Conservation (phyloP, 345 rosid genomes). For the Citrus hindsii region DNA sequence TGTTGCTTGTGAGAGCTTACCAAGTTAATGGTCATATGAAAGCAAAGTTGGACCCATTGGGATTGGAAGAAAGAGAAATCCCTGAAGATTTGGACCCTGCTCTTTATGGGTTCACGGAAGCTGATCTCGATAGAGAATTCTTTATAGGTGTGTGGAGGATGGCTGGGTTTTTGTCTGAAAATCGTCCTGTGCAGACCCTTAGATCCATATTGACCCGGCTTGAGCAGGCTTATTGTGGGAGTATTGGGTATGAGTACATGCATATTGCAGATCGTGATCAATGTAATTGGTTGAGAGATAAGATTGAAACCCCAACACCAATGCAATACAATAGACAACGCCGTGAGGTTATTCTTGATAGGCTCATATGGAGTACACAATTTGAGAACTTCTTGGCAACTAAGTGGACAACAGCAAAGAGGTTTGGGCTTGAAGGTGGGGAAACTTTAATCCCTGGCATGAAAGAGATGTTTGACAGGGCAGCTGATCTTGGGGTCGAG, state of each 20-base stretch:
- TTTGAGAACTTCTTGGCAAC: conserved; percentile 88
- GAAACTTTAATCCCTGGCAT: conserved; percentile 87
- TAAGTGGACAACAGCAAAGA: conserved; percentile 80
- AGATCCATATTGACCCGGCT: conserved; percentile 69
- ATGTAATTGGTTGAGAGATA: conserved; percentile 86
- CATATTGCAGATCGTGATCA: conserved; percentile 74
- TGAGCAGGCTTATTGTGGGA: conserved; percentile 86
- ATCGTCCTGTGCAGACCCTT: conserved; percentile 79
- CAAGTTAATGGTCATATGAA: conserved; percentile 91
- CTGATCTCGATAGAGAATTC: conserved; percentile 78
- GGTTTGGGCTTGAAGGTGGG: conserved; percentile 88
- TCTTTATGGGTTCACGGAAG: conserved; percentile 64
- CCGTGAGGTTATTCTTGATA: conserved; percentile 68
- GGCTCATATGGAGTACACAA: conserved; percentile 80
- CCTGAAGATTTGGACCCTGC: conserved; percentile 68
- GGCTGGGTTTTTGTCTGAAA: conserved; percentile 79
- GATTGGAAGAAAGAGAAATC: conserved; percentile 60
- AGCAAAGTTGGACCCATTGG: conserved; percentile 74
- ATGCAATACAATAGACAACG: conserved; percentile 66
- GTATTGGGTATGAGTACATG: conserved; percentile 81
- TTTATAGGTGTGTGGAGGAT: conserved; percentile 81
- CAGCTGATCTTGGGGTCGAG: conserved; percentile 82
- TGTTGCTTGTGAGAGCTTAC: conserved; percentile 74
- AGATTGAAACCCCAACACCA: conserved; percentile 79
- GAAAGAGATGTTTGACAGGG: conserved; percentile 85